Evolutionary conservation across 805 yeast genomes (phyloP), one percentile per base, ranked within the genome.

Genomic region (Metschnikowia continentalis): DNA sequence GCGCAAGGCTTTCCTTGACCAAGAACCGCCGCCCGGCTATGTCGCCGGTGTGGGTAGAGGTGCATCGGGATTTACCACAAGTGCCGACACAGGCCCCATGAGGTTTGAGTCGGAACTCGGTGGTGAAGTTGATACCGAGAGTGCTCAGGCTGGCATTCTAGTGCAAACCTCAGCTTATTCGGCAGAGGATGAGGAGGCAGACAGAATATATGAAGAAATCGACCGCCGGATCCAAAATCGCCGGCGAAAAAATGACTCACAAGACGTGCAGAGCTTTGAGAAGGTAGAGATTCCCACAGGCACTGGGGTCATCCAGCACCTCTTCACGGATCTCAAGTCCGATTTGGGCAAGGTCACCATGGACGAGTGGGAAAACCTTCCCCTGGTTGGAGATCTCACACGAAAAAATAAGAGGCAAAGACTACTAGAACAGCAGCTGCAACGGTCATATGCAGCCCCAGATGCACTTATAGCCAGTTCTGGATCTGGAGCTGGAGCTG

Each of bases 21-120:
- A 87, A 70, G 82, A 83, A 54, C 86, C 98, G 0, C 99, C 99
- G 0, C 80, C 86, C 1, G 96, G 95, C 5, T 92, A 92, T 63
- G 79, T 90, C 38, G 86, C 98, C 3, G 99, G 99, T 23, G 69
- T 90, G 6, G 98, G 97, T 0, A 76, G 99, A 63, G 99, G 99
- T 26, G 98, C 97, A 1, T 80, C 88, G 1, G 98, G 97, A 5
- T 91, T 94, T 67, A 83, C 91, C 0, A 90, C 96, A 0, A 79
- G 90, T 52, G 89, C 94, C 1, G 95, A 86, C 54, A 65, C 86
- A 14, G 89, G 89, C 0, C 59, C 57, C n/a, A 54, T 55, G 22
- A 47, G 49, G 13, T 58, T 57, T 15, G 59, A 55, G 51, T 56
- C 61, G 5, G 50, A 50, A 15, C 50, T 53, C 23, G 61, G 60